Base-by-base conservation (phyloP, 805 yeast species). In the Wickerhamiella bombiphila region DNA sequence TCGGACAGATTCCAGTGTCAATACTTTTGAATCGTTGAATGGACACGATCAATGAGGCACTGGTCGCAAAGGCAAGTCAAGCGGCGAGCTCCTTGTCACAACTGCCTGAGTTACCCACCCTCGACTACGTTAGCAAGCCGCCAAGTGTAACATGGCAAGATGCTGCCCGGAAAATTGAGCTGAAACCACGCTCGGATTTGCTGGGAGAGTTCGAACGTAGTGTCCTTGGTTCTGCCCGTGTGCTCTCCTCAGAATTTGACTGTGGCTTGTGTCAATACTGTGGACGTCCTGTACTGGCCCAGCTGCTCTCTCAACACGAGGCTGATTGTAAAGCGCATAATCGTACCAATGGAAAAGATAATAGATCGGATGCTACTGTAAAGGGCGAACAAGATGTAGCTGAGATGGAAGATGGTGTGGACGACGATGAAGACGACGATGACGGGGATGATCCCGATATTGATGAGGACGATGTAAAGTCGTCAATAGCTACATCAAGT, bases 221-320 rank as follows among this genome's bases (percentile, higher is more conserved):
- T 7, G 39, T 47, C 28, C 42, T 56, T 24, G 45, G 51, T 2
- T 38, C 48, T 5, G 35, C 42, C 18, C 49, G 52, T 34, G 50
- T 53, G 5, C 38, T 55, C 32, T 36, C 46, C 5, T 43, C 57
- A 3, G 48, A 45, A 8, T 42, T 51, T 38, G 49, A 45, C 32
- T 50, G 51, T 31, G 38, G 37, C 17, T 22, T 57, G 6, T 57
- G 61, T 35, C 42, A 48, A 14, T 47, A 42, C 29, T 57, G 61
- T 37, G 19, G 38, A 4, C 46, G 59, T 32, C 61, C 61, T 1
- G 20, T 47, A 18, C 36, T 57, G 11, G 42, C 34, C 18, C 32
- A 42, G 3, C 49, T 48, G 19, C 26, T 52, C 26, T 39, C 37
- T 22, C 35, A 37, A 22, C 60, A 56, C 36, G 22, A 44, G 17